A percentile compares a stretch with the other conserved stretches of the same genome.
Conservation (phyloP, 1,284 basidiomycete species). For the Rhodotorula sp. region DNA sequence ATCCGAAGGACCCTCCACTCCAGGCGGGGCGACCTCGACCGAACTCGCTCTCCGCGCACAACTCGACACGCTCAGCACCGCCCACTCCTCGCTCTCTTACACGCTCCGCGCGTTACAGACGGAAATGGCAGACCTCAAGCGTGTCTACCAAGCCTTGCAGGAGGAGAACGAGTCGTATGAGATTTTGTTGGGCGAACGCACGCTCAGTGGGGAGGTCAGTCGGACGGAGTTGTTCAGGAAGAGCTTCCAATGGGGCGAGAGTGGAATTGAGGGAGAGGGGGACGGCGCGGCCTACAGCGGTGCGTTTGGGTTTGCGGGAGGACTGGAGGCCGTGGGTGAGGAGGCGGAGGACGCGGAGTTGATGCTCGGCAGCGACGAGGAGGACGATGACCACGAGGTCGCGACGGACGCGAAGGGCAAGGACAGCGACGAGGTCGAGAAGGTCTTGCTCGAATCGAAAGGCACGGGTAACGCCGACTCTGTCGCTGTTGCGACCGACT, state of each 20-base stretch:
- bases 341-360: slow-evolving; percentile 14
- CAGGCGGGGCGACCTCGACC: background rate
- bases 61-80: slow-evolving; percentile 31
- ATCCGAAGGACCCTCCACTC: background rate
- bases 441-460: slow-evolving; percentile 29
- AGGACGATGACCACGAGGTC: slow-evolving; percentile 8
- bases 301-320: slow-evolving; percentile 26
- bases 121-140: slow-evolving; percentile 42
- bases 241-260: slow-evolving; percentile 29
- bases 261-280: background rate
- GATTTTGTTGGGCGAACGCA: slow-evolving; percentile 81
- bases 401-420: slow-evolving; percentile 1
- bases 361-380: slow-evolving; percentile 1
- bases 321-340: slow-evolving; percentile 29
- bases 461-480: slow-evolving; percentile 29
- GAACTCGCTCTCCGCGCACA: slow-evolving; percentile 34
- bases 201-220: slow-evolving; percentile 74
- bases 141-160: slow-evolving; percentile 46
- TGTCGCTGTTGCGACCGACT: slow-evolving; percentile 30
- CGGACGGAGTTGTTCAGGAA: slow-evolving; percentile 29
- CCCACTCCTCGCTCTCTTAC: slow-evolving; percentile 25
- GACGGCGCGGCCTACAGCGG: background rate
- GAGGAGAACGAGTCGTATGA: slow-evolving; percentile 96
- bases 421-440: slow-evolving; percentile 25
- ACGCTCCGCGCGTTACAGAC: slow-evolving; percentile 25